Evolutionary conservation across 2,329 filamentous ascomycete genomes (phyloP).

Genomic region (Alternaria ventricosa): DNA sequence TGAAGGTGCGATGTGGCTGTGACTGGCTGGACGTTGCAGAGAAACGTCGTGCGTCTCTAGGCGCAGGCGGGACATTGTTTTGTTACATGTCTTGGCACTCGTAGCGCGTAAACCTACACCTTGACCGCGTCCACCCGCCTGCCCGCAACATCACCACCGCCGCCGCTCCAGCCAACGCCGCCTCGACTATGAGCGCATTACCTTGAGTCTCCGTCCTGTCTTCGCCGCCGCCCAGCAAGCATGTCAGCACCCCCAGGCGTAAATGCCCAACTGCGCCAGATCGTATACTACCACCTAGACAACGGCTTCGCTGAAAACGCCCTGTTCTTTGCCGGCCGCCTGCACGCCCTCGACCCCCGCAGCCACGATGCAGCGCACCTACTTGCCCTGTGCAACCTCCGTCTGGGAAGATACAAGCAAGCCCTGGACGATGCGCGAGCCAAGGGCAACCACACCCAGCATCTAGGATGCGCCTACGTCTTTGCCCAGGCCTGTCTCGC

Average conservation of each 20-base stretch:
- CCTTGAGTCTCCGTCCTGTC: conserved; percentile 13
- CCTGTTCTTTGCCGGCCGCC: conserved; percentile 88
- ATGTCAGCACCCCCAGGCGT: conserved; percentile 66
- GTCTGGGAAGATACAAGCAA: conserved; percentile 80
- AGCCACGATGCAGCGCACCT: conserved; percentile 83
- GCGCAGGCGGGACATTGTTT: background rate
- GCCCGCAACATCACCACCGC: conserved; percentile 8
- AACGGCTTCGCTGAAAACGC: conserved; percentile 89
- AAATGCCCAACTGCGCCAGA: conserved; percentile 66
- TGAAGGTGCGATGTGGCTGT: background rate
- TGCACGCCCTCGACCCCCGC: conserved; percentile 82
- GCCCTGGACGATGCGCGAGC: conserved; percentile 83
- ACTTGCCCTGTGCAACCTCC: conserved; percentile 82
- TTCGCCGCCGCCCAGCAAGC: conserved; percentile 13
- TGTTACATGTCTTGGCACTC: background rate
- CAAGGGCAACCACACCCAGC: conserved; percentile 71
- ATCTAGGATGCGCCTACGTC: conserved; percentile 88
- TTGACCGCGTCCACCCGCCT: conserved; percentile 10
- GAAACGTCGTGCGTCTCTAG: background rate
- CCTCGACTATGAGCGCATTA: conserved; percentile 10
- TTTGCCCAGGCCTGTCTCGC: conserved; percentile 88
- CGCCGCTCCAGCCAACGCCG: background rate
- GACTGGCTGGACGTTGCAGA: background rate
- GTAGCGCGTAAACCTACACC: conserved; percentile 8
- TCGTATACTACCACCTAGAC: conserved; percentile 80